Evolutionary conservation across 2,329 filamentous ascomycete genomes (phyloP), one percentile per base, ranked within the genome.

Genomic region (Nannizziopsis arthrosporioides): DNA sequence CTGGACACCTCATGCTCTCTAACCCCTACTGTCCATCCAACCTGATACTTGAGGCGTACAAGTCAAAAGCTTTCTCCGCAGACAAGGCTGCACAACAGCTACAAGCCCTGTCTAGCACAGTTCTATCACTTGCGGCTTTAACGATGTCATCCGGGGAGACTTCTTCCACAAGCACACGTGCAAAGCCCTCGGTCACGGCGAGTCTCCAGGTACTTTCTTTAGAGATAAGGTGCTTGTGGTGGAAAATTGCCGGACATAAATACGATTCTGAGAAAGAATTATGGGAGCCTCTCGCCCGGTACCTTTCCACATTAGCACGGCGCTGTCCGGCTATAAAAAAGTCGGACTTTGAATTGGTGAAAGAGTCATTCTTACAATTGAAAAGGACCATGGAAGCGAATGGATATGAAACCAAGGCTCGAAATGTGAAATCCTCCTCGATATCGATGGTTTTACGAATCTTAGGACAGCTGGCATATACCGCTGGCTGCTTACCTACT

Each of bases 31-130:
- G 66, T 44, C 68, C 68, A 19, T 62, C 61, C 3, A 63, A 61
- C 38, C 52, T 71, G 2, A 69, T 70, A 35, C 31, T 63, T 42
- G 56, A 57, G 15, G 68, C 67, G 2, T 45, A 66, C 11, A 59
- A 69, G n/a, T 54, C 58, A 2, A 61, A 63, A 4, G 54, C 50
- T n/a, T 47, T 71, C 5, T 49, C 59, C 2, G 58, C 57, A 19
- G 67, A 69, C 34, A 68, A 69, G 49, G 65, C 66, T 19, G 66
- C 66, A 10, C 54, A 65, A 15, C 68, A 73, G 50, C 57, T 73
- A n/a, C 66, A 71, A 48, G 54, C 67, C 1, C 57, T 71, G 5
- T 67, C 70, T 1, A 68, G 68, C 48, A 63, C 58, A 2, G 51
- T 72, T 5, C 41, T 65, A 11, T 65, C 67, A 7, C 54, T 69